Conservation (phyloP, 768 basidiomycete genomes). For the Tremella yokohamensis region DNA sequence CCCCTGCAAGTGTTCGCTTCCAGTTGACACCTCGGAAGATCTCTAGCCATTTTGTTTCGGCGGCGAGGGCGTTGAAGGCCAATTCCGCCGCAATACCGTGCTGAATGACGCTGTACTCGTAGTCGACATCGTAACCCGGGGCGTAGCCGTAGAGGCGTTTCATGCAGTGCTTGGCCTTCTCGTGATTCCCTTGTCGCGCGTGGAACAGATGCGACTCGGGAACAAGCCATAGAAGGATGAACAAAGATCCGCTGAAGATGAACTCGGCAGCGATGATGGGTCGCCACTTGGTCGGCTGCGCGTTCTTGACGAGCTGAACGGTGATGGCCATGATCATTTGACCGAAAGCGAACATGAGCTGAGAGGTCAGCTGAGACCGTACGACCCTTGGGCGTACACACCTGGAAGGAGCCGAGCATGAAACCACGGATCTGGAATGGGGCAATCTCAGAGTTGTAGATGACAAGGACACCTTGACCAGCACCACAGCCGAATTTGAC, state of each 20-base stretch:
- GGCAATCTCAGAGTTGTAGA: constrained; percentile 25
- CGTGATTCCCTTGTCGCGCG: constrained; percentile 14
- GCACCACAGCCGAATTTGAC: constrained; percentile 21
- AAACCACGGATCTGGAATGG: constrained; percentile 31
- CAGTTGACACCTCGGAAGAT: constrained; percentile 27
- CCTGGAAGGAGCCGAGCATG: constrained; percentile 11
- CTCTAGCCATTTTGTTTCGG: constrained; percentile 9
- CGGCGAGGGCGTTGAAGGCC: no score
- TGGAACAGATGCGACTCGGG: constrained; percentile 26
- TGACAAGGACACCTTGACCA: constrained; percentile 23
- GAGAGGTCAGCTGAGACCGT: constrained; percentile 6
- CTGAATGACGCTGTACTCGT: constrained; percentile 25
- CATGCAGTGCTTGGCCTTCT: constrained; percentile 23
- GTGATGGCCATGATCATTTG: constrained; percentile 23
- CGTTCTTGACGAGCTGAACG: constrained; percentile 9
- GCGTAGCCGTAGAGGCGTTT: constrained; percentile 17
- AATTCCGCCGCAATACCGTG: constrained; percentile 9
- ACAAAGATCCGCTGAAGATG: constrained; percentile 24
- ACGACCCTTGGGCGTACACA: no score
- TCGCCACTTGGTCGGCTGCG: constrained; percentile 18
- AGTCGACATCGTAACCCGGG: constrained; percentile 26
- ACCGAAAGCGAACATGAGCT: constrained; percentile 20
- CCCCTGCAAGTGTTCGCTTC: constrained; percentile 21
- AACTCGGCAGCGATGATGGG: constrained; percentile 25
- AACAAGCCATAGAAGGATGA: constrained; percentile 17